A percentile compares a stretch with the other conserved stretches of the same genome.
These are phyloP conservation scores for Phaeosphaeria sp. DNA, from an alignment of 2,329 filamentous ascomycete species.

Conservation along the genomic window DNA sequence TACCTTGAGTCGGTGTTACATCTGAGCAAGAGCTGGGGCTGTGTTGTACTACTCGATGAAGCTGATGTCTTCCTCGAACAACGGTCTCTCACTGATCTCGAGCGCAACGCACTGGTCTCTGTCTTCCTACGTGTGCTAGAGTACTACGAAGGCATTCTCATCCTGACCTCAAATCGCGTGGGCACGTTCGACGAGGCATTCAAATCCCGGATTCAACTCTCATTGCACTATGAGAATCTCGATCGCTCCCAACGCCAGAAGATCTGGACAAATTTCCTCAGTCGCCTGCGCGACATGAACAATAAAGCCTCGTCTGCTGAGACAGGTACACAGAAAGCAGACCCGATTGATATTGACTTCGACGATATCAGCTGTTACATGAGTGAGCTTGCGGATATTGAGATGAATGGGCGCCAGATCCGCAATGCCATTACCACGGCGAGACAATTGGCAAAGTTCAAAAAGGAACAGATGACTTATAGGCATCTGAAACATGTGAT, in stretches of 20 bases:
- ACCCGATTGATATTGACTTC: not conserved
- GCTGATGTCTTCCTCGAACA: slow-evolving; percentile 46
- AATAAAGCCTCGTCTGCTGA: not conserved
- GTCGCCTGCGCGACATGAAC: slow-evolving; percentile 2
- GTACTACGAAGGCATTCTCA: slow-evolving; percentile 46
- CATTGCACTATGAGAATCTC: slow-evolving; percentile 12
- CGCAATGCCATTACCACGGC: slow-evolving; percentile 47
- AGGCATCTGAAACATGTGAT: slow-evolving; percentile 13
- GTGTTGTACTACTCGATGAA: slow-evolving; percentile 59
- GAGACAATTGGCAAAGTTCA: slow-evolving; percentile 24
- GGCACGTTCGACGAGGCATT: slow-evolving; percentile 49
- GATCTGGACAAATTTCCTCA: slow-evolving; percentile 20
- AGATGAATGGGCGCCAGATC: slow-evolving; percentile 56
- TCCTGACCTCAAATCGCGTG: slow-evolving; percentile 50
- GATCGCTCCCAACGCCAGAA: not conserved
- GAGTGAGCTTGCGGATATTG: slow-evolving; percentile 40
- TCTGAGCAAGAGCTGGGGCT: slow-evolving; percentile 58
- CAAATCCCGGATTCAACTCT: slow-evolving; percentile 36
- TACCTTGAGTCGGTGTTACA: slow-evolving; percentile 16
- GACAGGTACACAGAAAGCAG: not conserved
- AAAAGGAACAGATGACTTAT: slow-evolving; percentile 10
- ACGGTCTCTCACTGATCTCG: slow-evolving; percentile 15
- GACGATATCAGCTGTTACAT: slow-evolving; percentile 10
- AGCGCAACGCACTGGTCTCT: slow-evolving; percentile 25
- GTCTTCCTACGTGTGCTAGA: slow-evolving; percentile 28